Conservation (phyloP, 768 basidiomycete genomes). For the Mycena sanguinolenta region DNA sequence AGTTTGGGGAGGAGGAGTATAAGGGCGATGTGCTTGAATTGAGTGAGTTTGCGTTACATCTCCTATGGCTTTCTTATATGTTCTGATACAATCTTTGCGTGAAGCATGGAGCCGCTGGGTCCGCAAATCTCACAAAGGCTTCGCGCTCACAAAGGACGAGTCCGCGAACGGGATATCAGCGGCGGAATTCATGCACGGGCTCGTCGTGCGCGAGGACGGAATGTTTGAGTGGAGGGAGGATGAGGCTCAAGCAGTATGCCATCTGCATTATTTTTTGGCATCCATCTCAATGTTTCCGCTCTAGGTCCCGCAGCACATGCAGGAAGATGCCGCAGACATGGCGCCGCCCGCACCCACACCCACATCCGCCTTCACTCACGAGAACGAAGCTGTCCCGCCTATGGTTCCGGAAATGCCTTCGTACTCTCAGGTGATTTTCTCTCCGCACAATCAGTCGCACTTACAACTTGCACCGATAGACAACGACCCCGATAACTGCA, state of each 20-base stretch:
- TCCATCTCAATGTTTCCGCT: background rate
- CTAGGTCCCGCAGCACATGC: background rate
- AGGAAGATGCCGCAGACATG: too few relatives aligned
- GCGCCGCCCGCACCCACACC: too few relatives aligned
- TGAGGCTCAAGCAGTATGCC: background rate
- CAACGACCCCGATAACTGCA: too few relatives aligned
- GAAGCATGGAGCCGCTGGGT: slow-evolving; percentile 57
- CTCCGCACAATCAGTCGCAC: too few relatives aligned
- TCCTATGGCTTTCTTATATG: background rate
- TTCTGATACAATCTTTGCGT: slow-evolving; percentile 3
- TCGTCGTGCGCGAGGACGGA: slow-evolving; percentile 24
- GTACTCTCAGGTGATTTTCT: too few relatives aligned
- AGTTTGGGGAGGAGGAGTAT: slow-evolving; percentile 60
- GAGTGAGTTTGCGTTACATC: slow-evolving; percentile 40
- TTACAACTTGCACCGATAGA: too few relatives aligned
- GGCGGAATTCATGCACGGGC: slow-evolving; percentile 47
- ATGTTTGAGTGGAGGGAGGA: slow-evolving; percentile 20
- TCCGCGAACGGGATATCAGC: slow-evolving; percentile 49
- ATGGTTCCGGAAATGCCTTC: too few relatives aligned
- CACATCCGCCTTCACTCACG: too few relatives aligned
- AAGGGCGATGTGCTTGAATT: slow-evolving; percentile 52
- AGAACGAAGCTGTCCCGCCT: too few relatives aligned
- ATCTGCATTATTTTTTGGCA: background rate
- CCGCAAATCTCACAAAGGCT: slow-evolving; percentile 57
- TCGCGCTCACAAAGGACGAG: slow-evolving; percentile 53